A percentile compares a stretch with the other conserved stretches of the same genome.
Conservation (phyloP, 108 stramenopile species). For the Cyclotella baltica region DNA sequence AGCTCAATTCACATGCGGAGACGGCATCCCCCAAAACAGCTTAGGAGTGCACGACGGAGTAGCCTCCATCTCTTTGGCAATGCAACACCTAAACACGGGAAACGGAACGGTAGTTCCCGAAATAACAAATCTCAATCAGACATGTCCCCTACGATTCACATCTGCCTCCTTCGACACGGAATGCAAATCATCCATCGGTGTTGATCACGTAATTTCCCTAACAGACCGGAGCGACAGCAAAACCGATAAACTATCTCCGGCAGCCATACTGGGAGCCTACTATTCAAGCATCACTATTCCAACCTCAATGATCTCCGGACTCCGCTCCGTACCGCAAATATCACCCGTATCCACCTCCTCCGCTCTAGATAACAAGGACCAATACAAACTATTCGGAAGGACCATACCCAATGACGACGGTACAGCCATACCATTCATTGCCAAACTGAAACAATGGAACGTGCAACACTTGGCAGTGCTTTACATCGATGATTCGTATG, state of each 20-base stretch:
- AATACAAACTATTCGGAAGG: slow-evolving; percentile 20
- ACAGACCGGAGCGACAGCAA: not conserved
- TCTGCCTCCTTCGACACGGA: slow-evolving; percentile 13
- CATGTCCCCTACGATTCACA: slow-evolving; percentile 55
- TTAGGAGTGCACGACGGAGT: not conserved
- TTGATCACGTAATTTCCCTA: not conserved
- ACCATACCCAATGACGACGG: slow-evolving; percentile 16
- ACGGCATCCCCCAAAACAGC: not conserved
- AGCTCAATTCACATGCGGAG: not conserved
- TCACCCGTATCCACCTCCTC: slow-evolving; percentile 4
- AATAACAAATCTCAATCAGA: slow-evolving; percentile 34
- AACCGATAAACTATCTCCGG: not conserved
- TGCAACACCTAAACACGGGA: slow-evolving; percentile 60
- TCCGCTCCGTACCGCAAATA: slow-evolving; percentile 10
- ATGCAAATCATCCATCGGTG: not conserved
- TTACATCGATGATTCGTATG: slow-evolving; percentile 17
- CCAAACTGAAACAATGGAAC: not conserved
- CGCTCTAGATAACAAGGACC: not conserved
- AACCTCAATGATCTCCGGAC: not conserved
- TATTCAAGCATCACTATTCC: not conserved
- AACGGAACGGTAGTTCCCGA: slow-evolving; percentile 51
- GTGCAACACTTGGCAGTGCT: slow-evolving; percentile 22
- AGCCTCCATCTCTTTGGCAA: slow-evolving; percentile 30
- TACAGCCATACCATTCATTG: slow-evolving; percentile 10
- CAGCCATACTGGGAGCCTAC: not conserved